Base-by-base conservation (phyloP, 2,329 filamentous ascomycete species). In the Aotearoamyces nothofagi region DNA sequence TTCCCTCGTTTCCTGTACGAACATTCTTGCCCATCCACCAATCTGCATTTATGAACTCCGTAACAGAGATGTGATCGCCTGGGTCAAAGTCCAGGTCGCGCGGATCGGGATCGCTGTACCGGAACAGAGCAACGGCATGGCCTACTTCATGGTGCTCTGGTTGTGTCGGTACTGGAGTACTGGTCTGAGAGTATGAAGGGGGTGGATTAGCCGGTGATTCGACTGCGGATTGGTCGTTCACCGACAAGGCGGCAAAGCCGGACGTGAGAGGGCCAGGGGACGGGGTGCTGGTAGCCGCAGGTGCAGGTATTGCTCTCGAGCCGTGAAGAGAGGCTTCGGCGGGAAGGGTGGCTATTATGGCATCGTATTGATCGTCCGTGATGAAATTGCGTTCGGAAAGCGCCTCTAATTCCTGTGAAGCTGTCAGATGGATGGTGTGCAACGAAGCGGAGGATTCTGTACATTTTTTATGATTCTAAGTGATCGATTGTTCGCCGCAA, bases 11-110 rank as follows among this genome's bases (percentile, higher is more conserved):
- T 32, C 78, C 78, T 6, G 84, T 92, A 30, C 83, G 73, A 46
- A 77, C 62, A 55, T 92, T 93, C 43, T 69, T 71, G 41, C 87
- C 87, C 63, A 83, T 77, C 83, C 84, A 94, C 87, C 87, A 96
- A 55, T 96, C 86, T 37, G 76, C 72, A 56, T 96, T 96, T 78
- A 93, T 90, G 60, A 92, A 86, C 56, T 93, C 82, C 40, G 73
- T 69, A 13, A 96, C 79, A 34, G 71, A 67, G 42, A 96, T 64
- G 39, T 66, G 63, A 57, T 96, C 87, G 48, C 86, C 78, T 36
- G 78, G 74, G 48, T 82, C 71, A 34, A 96, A 71, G 3, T 69
- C 71, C 38, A 92, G 63, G 51, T 96, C 87, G 34, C 83, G 82
- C 4, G 74, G 66, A 50, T 93, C 86, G 22, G 77, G 52, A 6